Conservation (phyloP, 2,329 filamentous ascomycete species). For the Torrubiella hemipterigena region DNA sequence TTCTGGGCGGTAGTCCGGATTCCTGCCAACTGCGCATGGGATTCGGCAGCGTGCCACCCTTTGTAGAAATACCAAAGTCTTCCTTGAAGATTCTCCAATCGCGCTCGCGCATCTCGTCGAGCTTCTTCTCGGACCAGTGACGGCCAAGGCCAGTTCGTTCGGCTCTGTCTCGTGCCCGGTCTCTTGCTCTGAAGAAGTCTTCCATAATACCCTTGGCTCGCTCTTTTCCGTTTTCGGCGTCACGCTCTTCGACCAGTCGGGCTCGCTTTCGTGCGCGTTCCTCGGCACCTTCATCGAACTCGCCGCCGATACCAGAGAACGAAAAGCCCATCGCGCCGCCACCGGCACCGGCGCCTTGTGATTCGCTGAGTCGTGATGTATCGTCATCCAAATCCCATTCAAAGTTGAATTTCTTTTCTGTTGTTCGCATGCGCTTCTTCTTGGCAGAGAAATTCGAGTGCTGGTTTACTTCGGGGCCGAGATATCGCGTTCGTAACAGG, state of each 20-base stretch:
- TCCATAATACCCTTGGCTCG: slow-evolving; percentile 74
- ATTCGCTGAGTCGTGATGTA: slow-evolving; percentile 58
- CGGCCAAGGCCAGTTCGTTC: slow-evolving; percentile 69
- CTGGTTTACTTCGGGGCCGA: slow-evolving; percentile 78
- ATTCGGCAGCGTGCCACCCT: slow-evolving; percentile 83
- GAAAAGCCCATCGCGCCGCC: slow-evolving; percentile 19
- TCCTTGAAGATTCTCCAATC: slow-evolving; percentile 99
- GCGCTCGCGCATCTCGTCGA: slow-evolving; percentile 89
- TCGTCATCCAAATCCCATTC: slow-evolving; percentile 96
- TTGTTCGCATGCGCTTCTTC: slow-evolving; percentile 88
- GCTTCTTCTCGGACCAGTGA: slow-evolving; percentile 89
- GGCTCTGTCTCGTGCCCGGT: slow-evolving; percentile 58
- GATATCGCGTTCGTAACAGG: slow-evolving; percentile 70
- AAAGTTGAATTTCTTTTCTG: slow-evolving; percentile 97
- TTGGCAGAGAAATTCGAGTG: slow-evolving; percentile 81
- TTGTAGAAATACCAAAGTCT: slow-evolving; percentile 92
- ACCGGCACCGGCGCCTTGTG: slow-evolving; percentile 45
- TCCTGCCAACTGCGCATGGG: slow-evolving; percentile 94
- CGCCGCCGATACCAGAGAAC: slow-evolving; percentile 36
- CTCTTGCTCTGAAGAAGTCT: slow-evolving; percentile 55
- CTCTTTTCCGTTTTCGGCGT: slow-evolving; percentile 62
- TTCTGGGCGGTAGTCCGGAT: slow-evolving; percentile 61
- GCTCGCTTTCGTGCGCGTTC: slow-evolving; percentile 46
- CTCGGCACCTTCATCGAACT: slow-evolving; percentile 43
- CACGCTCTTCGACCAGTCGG: slow-evolving; percentile 59